A percentile compares a stretch with the other conserved stretches of the same genome.
phyloP scores from a whole-genome alignment of 768 basidiomycete genomes.

The Termitomyces bulborhizus region DNA sequence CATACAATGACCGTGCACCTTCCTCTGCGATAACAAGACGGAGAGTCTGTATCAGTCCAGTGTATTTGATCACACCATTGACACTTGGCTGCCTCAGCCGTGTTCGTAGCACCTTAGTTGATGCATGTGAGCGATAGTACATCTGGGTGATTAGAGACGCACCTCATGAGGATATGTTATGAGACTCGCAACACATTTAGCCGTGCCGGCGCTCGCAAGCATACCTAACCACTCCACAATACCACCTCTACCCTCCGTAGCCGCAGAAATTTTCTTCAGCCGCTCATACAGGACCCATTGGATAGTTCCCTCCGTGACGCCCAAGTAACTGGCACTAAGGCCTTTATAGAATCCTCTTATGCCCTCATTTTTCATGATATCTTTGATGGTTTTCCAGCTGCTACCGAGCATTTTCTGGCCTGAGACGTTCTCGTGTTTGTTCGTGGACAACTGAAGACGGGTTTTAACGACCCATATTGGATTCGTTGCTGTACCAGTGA shows the following conservation, averaged over 20 bases:
- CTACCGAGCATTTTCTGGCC: slow-evolving; percentile 36
- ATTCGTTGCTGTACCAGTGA: slow-evolving; percentile 88
- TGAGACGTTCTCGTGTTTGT: slow-evolving; percentile 10
- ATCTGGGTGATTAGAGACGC: slow-evolving; percentile 16
- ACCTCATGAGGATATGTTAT: slow-evolving; percentile 99
- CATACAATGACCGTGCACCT: slow-evolving; percentile 79
- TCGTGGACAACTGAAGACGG: slow-evolving; percentile 72
- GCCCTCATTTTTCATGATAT: slow-evolving; percentile 80
- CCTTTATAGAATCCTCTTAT: slow-evolving; percentile 91
- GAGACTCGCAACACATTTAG: slow-evolving; percentile 89
- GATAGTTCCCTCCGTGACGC: slow-evolving; percentile 93
- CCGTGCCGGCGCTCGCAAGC: slow-evolving; percentile 85
- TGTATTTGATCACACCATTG: slow-evolving; percentile 77
- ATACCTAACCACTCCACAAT: slow-evolving; percentile 70
- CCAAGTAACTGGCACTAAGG: slow-evolving; percentile 89
- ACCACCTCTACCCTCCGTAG: slow-evolving; percentile 50
- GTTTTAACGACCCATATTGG: slow-evolving; percentile 99
- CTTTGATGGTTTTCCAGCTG: slow-evolving; percentile 55
- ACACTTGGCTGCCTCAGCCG: slow-evolving; percentile 85
- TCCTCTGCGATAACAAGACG: slow-evolving; percentile 85
- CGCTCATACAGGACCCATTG: slow-evolving; percentile 98
- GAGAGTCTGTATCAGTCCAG: slow-evolving; percentile 79
- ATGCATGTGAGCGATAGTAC: neutral
- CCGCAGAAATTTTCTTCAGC: slow-evolving; percentile 64
- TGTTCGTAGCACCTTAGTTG: slow-evolving; percentile 76